A percentile compares a stretch with the other conserved stretches of the same genome.
phyloP scores from a whole-genome alignment of 1,284 basidiomycete species.

The Schizophyllum commune region DNA sequence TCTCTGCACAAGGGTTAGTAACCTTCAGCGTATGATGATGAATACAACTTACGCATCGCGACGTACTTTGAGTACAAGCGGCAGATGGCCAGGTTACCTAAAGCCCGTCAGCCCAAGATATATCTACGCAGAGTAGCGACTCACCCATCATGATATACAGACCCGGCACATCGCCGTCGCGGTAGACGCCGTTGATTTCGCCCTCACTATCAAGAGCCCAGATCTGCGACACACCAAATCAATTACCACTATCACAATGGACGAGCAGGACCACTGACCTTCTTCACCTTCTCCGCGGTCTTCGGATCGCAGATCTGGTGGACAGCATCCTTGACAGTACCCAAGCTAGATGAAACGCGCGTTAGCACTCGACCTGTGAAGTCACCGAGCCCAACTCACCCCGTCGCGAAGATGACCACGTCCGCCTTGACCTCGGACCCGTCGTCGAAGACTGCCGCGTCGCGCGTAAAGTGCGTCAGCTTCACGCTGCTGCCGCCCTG shows the following conservation, averaged over 20 bases:
- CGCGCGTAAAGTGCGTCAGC: conserved; percentile 44
- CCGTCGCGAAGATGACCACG: conserved; percentile 57
- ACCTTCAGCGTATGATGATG: neutral
- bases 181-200: conserved; percentile 44
- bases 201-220: conserved; percentile 56
- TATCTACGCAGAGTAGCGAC: conserved; percentile 7
- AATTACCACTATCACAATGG: neutral
- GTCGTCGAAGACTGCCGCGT: conserved; percentile 51
- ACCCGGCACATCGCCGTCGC: conserved; percentile 41
- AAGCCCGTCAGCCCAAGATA: neutral
- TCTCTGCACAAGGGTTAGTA: neutral
- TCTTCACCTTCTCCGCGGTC: conserved; percentile 30
- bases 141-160: conserved; percentile 53
- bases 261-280: neutral
- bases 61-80: conserved; percentile 52
- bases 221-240: conserved; percentile 14
- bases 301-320: conserved; percentile 36
- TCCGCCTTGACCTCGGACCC: conserved; percentile 57
- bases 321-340: conserved; percentile 29
- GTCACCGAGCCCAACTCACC: conserved; percentile 24
- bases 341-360: conserved; percentile 21
- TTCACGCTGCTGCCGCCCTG: conserved; percentile 11
- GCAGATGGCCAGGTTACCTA: conserved; percentile 45
- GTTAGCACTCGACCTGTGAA: neutral
- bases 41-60: conserved; percentile 42